Evolutionary conservation across 176 grass and related monocot genomes (phyloP).

Genomic region (Aegilops tauschii): DNA sequence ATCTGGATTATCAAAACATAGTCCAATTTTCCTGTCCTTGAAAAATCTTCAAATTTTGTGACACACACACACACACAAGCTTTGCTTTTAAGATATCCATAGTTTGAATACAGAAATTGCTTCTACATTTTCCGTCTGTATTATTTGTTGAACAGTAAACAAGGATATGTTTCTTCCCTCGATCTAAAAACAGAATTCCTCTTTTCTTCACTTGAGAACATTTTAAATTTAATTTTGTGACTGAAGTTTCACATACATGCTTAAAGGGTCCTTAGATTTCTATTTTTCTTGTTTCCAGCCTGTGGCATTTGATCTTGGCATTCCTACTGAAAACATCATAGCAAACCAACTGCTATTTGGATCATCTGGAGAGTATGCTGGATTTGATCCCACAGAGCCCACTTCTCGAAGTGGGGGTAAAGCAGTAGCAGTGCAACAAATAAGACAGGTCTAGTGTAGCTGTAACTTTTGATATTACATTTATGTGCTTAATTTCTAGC

Average conservation of each 20-base stretch:
- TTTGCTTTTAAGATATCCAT: neutral
- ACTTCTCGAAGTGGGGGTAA: constrained; percentile 90
- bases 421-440: constrained; percentile 82
- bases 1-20: neutral
- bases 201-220: neutral
- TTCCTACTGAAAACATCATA: constrained; percentile 82
- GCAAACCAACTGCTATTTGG: constrained; percentile 89
- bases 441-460: constrained; percentile 63
- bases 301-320: constrained; percentile 74
- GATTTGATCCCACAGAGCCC: constrained; percentile 83
- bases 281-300: constrained; percentile 47
- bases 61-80: neutral
- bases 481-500: neutral
- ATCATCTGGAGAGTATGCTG: constrained; percentile 66
- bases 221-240: neutral
- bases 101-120: neutral
- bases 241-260: neutral
- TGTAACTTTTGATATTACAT: constrained; percentile 8
- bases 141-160: neutral
- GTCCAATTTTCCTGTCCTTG: neutral
- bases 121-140: neutral
- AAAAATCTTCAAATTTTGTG: neutral
- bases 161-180: neutral
- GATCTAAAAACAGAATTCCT: neutral
- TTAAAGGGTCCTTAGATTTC: constrained; percentile 12